Evolutionary conservation across 2,329 filamentous ascomycete species (phyloP).

Genomic region (Coniella lustricola): DNA sequence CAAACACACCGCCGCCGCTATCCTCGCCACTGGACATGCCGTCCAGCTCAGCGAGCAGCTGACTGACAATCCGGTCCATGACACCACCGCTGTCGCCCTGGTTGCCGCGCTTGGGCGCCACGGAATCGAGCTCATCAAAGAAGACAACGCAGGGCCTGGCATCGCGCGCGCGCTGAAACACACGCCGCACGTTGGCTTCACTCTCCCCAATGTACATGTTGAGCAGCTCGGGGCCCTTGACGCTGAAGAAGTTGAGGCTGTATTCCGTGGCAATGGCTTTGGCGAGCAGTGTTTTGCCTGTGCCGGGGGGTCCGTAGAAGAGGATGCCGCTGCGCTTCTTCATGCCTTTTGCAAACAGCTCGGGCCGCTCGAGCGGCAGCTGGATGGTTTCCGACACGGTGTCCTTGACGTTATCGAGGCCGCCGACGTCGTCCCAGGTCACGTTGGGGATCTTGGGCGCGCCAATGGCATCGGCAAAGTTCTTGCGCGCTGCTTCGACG

Average conservation of each 20-base stretch:
- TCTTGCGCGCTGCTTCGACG: constrained; percentile 91
- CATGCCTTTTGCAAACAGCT: constrained; percentile 94
- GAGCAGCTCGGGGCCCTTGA: constrained; percentile 84
- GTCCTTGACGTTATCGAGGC: constrained; percentile 88
- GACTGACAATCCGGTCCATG: constrained; percentile 95
- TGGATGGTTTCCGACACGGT: constrained; percentile 97
- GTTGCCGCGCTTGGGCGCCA: constrained; percentile 92
- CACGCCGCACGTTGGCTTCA: constrained; percentile 82
- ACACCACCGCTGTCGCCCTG: constrained; percentile 96
- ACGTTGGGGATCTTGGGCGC: constrained; percentile 98
- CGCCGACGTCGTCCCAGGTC: constrained; percentile 92
- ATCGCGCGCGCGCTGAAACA: constrained; percentile 81
- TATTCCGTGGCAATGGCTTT: constrained; percentile 93
- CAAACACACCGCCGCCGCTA: constrained; percentile 77
- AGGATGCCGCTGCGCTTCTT: constrained; percentile 93
- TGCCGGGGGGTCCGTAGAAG: constrained; percentile 87
- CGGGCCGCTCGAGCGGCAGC: constrained; percentile 80
- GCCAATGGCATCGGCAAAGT: constrained; percentile 95
- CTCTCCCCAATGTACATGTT: constrained; percentile 98
- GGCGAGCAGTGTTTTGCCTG: constrained; percentile 85
- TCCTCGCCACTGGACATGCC: constrained; percentile 95
- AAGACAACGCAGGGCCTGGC: constrained; percentile 85
- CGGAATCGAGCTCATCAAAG: constrained; percentile 88
- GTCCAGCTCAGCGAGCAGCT: constrained; percentile 89
- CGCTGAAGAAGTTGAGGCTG: constrained; percentile 88